phyloP scores from a whole-genome alignment of 306 rosid species.

The Casuarina cunninghamiana region DNA sequence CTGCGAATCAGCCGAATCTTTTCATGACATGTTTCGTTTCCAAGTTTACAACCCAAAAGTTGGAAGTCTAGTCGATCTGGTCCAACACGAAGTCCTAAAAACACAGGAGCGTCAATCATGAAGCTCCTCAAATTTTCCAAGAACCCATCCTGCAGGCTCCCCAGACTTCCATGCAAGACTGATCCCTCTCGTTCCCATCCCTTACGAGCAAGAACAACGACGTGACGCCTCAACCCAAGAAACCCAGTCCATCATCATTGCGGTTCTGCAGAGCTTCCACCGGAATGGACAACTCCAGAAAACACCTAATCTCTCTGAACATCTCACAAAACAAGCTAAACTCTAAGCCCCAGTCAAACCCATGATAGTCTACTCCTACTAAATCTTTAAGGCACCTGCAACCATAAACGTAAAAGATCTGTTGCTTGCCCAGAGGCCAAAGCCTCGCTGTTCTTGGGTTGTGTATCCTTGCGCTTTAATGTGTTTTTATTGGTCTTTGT shows the following conservation, averaged over 20 bases:
- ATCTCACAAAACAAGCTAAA: no score
- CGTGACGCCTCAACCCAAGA: background rate
- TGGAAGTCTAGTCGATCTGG: background rate
- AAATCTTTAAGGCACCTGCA: conserved; percentile 34
- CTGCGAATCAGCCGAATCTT: background rate
- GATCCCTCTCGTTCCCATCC: background rate
- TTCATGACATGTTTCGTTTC: background rate
- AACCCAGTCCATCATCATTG: conserved; percentile 2
- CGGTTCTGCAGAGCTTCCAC: conserved; percentile 13
- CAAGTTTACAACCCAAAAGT: conserved; percentile 2
- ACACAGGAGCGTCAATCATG: background rate
- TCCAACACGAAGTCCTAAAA: conserved; percentile 21
- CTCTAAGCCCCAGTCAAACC: conserved; percentile 26
- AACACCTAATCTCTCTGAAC: background rate
- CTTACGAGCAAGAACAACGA: background rate
- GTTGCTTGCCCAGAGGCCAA: background rate
- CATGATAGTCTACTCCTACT: conserved; percentile 42
- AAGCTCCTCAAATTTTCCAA: background rate
- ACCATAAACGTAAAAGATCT: conserved; percentile 38
- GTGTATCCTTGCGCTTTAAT: conserved; percentile 48
- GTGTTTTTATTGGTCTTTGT: background rate
- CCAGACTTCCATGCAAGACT: background rate
- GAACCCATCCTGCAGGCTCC: background rate
- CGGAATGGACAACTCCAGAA: conserved; percentile 17
- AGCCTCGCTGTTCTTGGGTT: conserved; percentile 28